Conservation (phyloP, 1,284 basidiomycete species). For the Sporisorium iseilematis-ciliati region DNA sequence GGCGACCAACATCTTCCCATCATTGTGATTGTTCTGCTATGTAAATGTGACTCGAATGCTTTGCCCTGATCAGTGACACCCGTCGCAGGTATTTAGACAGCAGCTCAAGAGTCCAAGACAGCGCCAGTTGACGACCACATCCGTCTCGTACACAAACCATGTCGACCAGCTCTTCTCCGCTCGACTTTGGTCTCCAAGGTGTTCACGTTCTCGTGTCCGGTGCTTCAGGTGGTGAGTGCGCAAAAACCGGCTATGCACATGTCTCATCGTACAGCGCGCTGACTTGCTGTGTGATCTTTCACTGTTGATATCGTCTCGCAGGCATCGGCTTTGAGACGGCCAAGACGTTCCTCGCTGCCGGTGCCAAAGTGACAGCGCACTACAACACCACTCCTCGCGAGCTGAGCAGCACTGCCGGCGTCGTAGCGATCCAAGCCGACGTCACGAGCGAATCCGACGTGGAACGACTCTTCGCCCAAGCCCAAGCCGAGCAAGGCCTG, state of each 20-base stretch:
- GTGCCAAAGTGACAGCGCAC: conserved; percentile 79
- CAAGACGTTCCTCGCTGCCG: conserved; percentile 62
- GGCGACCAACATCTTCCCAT: too few species aligned
- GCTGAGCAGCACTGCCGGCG: conserved; percentile 70
- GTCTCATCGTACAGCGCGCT: neutral
- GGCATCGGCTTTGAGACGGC: conserved; percentile 51
- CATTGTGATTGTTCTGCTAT: too few species aligned
- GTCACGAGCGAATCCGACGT: conserved; percentile 76
- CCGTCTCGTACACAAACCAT: neutral
- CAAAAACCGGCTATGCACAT: conserved; percentile 5
- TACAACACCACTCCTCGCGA: conserved; percentile 76
- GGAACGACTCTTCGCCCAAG: conserved; percentile 70
- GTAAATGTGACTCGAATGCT: too few species aligned
- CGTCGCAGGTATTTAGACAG: neutral
- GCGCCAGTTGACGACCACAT: too few species aligned
- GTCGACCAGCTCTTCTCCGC: conserved; percentile 13
- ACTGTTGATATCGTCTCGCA: neutral
- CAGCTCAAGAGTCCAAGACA: neutral
- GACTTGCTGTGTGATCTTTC: too few species aligned
- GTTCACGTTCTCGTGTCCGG: conserved; percentile 47
- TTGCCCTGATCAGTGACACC: too few species aligned
- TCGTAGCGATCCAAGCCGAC: conserved; percentile 74
- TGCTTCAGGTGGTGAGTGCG: conserved; percentile 41
- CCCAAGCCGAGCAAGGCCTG: conserved; percentile 33
- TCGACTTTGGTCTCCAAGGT: conserved; percentile 41